Conservation (phyloP, 139 green algal genomes). For the Haematococcus sp. region DNA sequence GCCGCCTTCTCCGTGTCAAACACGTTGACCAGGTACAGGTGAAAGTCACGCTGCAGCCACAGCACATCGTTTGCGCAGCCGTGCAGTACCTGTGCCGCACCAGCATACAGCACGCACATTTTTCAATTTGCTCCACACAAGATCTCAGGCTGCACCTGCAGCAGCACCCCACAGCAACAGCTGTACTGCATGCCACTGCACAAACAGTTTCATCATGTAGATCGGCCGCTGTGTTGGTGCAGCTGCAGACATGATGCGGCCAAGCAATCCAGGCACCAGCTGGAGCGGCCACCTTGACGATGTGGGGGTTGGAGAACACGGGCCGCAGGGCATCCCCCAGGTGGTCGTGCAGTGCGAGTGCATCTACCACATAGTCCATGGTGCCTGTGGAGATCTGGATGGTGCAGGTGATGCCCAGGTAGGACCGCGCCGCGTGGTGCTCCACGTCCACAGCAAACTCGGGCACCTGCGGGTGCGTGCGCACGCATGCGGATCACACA, state of each 20-base stretch:
- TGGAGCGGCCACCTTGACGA: constrained; percentile 50
- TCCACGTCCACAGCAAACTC: constrained; percentile 71
- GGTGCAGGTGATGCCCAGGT: constrained; percentile 71
- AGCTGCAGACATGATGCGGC: too few relatives aligned
- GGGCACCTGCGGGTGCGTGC: constrained; percentile 2
- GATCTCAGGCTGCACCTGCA: neutral
- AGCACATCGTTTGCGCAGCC: constrained; percentile 75
- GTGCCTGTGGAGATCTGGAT: constrained; percentile 68
- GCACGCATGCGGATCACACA: too few relatives aligned
- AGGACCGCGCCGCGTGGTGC: constrained; percentile 53
- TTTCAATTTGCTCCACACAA: neutral
- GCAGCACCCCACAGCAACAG: neutral
- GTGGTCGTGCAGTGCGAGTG: constrained; percentile 62
- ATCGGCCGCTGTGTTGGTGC: neutral
- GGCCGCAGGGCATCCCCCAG: constrained; percentile 42
- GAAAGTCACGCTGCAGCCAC: constrained; percentile 79
- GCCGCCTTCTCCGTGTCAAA: constrained; percentile 81
- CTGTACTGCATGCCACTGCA: neutral
- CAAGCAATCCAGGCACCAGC: too few relatives aligned
- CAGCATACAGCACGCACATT: constrained; percentile 7
- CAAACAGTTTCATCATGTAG: neutral
- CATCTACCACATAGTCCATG: constrained; percentile 69
- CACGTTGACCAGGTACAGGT: constrained; percentile 73
- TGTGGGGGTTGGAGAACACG: constrained; percentile 52
- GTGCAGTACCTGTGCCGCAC: constrained; percentile 74